Conservation (phyloP, 2,329 filamentous ascomycete species). For the Apiospora hydei region DNA sequence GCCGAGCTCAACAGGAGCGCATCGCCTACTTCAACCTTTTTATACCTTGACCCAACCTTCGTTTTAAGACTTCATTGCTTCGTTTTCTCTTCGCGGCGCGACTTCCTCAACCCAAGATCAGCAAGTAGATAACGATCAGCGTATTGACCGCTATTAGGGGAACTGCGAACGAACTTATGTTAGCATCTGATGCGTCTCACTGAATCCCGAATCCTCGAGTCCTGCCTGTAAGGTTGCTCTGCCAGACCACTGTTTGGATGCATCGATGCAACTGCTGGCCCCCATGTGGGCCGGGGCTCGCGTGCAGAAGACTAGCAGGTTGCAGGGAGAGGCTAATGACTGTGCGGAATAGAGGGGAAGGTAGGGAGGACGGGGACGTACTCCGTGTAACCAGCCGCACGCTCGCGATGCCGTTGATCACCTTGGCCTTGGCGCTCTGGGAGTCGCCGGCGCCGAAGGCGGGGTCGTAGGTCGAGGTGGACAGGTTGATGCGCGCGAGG, state of each 20-base stretch:
- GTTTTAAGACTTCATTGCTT: conserved; percentile 4
- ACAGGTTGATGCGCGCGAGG: conserved; percentile 89
- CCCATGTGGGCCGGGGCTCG: neutral
- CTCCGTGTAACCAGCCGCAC: conserved; percentile 93
- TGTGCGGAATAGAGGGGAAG: neutral
- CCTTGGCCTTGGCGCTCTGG: conserved; percentile 80
- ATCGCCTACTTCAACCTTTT: neutral
- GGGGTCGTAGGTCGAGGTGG: conserved; percentile 71
- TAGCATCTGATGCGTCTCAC: conserved; percentile 16
- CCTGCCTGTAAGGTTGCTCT: neutral
- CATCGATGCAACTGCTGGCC: neutral
- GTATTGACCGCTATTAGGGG: conserved; percentile 85
- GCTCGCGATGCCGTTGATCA: conserved; percentile 88
- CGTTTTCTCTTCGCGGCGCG: neutral
- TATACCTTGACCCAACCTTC: neutral
- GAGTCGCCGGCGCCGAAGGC: conserved; percentile 79
- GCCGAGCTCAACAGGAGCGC: conserved; percentile 2
- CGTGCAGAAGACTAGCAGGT: neutral
- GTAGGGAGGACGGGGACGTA: conserved; percentile 56
- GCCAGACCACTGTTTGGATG: neutral
- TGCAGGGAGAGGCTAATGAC: neutral
- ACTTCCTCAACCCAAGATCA: conserved; percentile 69
- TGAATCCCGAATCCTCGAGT: neutral
- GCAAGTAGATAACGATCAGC: conserved; percentile 82
- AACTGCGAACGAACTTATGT: conserved; percentile 57